phyloP scores from a whole-genome alignment of 495 filamentous ascomycete genomes.

The Friedmanniomyces endolithicus region DNA sequence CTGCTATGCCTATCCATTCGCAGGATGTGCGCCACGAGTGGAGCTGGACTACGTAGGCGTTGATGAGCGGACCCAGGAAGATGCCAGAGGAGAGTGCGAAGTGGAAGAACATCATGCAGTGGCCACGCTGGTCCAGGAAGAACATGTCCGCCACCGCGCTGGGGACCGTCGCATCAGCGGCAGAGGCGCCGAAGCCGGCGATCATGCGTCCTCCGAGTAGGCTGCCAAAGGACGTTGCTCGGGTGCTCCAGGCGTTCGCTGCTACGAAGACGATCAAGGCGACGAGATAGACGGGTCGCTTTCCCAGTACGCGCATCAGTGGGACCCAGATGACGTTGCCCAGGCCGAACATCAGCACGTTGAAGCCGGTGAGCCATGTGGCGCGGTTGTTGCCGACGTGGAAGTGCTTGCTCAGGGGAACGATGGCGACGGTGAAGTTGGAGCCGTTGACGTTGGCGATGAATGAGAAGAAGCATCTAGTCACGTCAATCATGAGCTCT shows the following conservation, averaged over 20 bases:
- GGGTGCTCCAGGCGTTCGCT: constrained; percentile 13
- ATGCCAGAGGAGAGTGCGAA: constrained; percentile 13
- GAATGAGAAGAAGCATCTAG: constrained; percentile 17
- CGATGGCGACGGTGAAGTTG: constrained; percentile 18
- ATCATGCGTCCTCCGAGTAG: constrained; percentile 19
- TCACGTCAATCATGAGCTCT: no score
- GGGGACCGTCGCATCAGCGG: constrained; percentile 14
- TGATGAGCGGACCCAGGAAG: constrained; percentile 16
- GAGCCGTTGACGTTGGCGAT: constrained; percentile 18
- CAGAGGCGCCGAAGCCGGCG: constrained; percentile 10
- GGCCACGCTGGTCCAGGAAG: constrained; percentile 17
- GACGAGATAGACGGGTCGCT: constrained; percentile 17
- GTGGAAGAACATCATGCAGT: constrained; percentile 21
- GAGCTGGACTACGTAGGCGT: constrained; percentile 14
- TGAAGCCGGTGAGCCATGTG: constrained; percentile 15
- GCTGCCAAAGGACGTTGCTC: constrained; percentile 15
- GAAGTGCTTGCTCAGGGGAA: constrained; percentile 12
- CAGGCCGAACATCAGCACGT: constrained; percentile 17
- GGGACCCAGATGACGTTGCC: constrained; percentile 20
- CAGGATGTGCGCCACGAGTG: constrained; percentile 14
- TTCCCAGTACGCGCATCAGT: constrained; percentile 16
- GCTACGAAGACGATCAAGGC: constrained; percentile 12
- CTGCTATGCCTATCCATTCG: constrained; percentile 10
- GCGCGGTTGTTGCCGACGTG: constrained; percentile 7
- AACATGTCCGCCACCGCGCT: constrained; percentile 17